These are phyloP conservation scores for Hibiscus syriacus DNA, from an alignment of 345 rosid genomes.

Conservation along the genomic window DNA sequence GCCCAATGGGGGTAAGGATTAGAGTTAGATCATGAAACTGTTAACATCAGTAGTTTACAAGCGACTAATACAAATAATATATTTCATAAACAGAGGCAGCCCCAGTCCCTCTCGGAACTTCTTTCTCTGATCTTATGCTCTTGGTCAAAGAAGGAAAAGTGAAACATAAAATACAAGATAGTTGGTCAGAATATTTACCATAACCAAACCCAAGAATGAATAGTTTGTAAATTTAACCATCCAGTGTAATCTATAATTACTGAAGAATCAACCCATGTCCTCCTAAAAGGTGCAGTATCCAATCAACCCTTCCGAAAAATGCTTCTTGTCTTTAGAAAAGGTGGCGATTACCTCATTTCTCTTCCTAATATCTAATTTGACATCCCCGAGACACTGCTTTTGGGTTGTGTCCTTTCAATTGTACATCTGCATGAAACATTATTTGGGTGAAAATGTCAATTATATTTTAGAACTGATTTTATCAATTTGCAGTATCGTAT, in stretches of 20 bases:
- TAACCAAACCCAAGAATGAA: neutral
- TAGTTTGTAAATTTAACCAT: neutral
- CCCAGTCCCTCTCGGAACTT: too few relatives aligned
- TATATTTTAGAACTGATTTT: neutral
- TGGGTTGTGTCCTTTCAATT: neutral
- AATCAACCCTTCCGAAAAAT: neutral
- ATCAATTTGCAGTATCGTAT: constrained; percentile 50
- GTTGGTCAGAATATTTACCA: neutral
- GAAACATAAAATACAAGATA: neutral
- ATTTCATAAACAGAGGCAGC: too few relatives aligned
- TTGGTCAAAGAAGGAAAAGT: neutral
- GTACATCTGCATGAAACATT: neutral
- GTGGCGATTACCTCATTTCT: neutral
- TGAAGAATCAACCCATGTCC: neutral
- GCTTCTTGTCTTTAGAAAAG: neutral
- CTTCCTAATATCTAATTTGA: neutral
- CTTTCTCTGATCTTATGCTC: neutral
- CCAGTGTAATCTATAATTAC: neutral
- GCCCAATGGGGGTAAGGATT: neutral
- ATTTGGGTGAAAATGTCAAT: neutral
- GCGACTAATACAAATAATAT: neutral
- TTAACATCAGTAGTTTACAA: neutral
- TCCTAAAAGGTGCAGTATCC: neutral
- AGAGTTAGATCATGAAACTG: neutral
- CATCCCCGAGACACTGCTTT: neutral